A percentile compares a stretch with the other conserved stretches of the same genome.
phyloP scores from a whole-genome alignment of 208 protist species.

The Naegleria gruberi region DNA sequence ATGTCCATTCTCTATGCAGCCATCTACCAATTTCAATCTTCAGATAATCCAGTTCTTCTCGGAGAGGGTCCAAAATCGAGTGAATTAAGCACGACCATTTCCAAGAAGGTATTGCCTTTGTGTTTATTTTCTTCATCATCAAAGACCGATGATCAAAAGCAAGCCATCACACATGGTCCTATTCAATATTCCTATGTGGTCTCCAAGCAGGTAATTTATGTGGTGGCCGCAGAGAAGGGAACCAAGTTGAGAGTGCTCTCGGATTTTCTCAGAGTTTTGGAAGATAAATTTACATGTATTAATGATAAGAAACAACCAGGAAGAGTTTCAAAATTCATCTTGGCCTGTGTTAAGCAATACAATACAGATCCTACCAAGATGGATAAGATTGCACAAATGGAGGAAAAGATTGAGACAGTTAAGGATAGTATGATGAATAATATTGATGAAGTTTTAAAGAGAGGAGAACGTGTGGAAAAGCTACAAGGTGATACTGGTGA shows the following conservation, averaged over 20 bases:
- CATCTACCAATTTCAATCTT: neutral
- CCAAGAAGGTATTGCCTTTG: neutral
- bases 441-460: constrained; percentile 8
- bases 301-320: neutral
- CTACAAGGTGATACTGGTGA: neutral
- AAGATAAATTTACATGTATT: neutral
- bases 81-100: neutral
- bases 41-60: neutral
- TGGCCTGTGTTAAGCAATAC: neutral
- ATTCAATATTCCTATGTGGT: neutral
- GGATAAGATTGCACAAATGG: neutral
- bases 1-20: neutral
- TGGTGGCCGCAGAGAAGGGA: neutral
- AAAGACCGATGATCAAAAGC: neutral
- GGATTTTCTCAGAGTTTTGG: neutral
- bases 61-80: neutral
- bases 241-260: neutral
- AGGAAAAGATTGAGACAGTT: neutral
- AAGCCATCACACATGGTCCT: neutral
- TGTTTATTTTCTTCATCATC: neutral
- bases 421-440: constrained; percentile 12
- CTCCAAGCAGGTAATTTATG: neutral
- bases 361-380: neutral
- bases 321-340: neutral
- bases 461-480: neutral